Evolutionary conservation across 495 filamentous ascomycete species (phyloP).

Genomic region (Daldinia vernicosa): DNA sequence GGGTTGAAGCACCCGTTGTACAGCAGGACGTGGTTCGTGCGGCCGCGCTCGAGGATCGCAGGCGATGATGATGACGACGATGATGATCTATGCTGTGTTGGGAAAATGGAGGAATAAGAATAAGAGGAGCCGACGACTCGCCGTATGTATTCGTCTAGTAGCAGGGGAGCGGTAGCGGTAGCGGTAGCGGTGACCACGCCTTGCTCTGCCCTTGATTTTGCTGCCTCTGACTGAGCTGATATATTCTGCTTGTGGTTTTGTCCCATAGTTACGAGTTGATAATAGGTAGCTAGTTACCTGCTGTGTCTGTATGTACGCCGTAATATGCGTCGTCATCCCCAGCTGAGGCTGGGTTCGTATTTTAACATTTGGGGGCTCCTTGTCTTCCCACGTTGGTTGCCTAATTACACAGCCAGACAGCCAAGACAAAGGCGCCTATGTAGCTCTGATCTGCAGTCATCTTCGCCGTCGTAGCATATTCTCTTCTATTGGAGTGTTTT

Average conservation of each 20-base stretch:
- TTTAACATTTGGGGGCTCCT: slow-evolving; percentile 26
- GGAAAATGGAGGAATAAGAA: not conserved
- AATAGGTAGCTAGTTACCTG: not conserved
- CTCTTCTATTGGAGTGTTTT: not conserved
- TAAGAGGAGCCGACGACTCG: not conserved
- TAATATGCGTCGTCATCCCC: not conserved
- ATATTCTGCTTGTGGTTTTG: not conserved
- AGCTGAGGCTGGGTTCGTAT: slow-evolving; percentile 22
- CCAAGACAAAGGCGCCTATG: slow-evolving; percentile 11
- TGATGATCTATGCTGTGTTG: slow-evolving; percentile 7
- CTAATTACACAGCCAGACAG: slow-evolving; percentile 1
- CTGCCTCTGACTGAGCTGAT: too few relatives aligned
- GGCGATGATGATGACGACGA: too few relatives aligned
- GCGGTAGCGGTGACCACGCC: not conserved
- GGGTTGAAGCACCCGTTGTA: slow-evolving; percentile 48
- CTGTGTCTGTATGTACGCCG: not conserved
- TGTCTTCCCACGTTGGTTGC: slow-evolving; percentile 11
- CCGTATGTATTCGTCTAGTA: not conserved
- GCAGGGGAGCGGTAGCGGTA: not conserved
- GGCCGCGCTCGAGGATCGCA: not conserved
- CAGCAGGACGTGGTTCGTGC: slow-evolving; percentile 34
- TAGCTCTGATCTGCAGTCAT: not conserved
- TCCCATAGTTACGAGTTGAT: not conserved
- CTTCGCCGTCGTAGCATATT: not conserved
- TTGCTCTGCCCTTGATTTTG: not conserved